Conservation (phyloP, 768 basidiomycete species). For the Tubosaeta brunneosetosa region DNA sequence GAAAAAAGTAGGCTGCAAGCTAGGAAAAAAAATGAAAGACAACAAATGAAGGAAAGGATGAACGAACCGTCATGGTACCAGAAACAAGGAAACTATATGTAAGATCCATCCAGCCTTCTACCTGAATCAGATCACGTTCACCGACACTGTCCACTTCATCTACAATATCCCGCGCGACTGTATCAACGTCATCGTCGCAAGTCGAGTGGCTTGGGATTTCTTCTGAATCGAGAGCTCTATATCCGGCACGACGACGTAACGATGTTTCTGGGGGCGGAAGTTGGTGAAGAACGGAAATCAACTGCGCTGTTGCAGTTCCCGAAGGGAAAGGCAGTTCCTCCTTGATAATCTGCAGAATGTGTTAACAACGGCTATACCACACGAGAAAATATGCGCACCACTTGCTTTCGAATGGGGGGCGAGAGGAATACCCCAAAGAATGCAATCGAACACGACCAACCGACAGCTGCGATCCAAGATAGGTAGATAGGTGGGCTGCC, state of each 20-base stretch:
- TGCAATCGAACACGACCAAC: slow-evolving; percentile 87
- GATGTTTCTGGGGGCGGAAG: slow-evolving; percentile 61
- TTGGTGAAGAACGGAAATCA: slow-evolving; percentile 85
- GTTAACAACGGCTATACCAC: slow-evolving; percentile 4
- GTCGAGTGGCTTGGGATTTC: slow-evolving; percentile 22
- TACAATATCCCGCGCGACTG: slow-evolving; percentile 20
- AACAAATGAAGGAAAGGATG: not conserved
- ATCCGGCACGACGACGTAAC: slow-evolving; percentile 53
- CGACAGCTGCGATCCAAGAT: slow-evolving; percentile 66
- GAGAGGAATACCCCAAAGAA: slow-evolving; percentile 99
- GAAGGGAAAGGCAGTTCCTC: slow-evolving; percentile 93
- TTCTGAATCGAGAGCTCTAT: slow-evolving; percentile 38
- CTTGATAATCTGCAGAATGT: slow-evolving; percentile 67
- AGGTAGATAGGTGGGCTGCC: slow-evolving; percentile 72
- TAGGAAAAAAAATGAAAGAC: slow-evolving; percentile 28
- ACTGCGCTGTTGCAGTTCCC: slow-evolving; percentile 92
- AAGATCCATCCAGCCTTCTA: slow-evolving; percentile 74
- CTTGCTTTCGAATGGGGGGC: slow-evolving; percentile 91
- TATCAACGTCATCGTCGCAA: slow-evolving; percentile 1
- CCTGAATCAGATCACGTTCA: slow-evolving; percentile 49
- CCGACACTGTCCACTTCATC: slow-evolving; percentile 22
- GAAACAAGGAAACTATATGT: slow-evolving; percentile 76
- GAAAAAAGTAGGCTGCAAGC: slow-evolving; percentile 87
- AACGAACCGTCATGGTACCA: slow-evolving; percentile 66
- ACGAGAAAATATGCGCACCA: slow-evolving; percentile 46